A percentile compares a stretch with the other conserved stretches of the same genome.
These are phyloP conservation scores for Colletotrichum echinochloae DNA, from an alignment of 2,329 filamentous ascomycete species.

Conservation along the genomic window DNA sequence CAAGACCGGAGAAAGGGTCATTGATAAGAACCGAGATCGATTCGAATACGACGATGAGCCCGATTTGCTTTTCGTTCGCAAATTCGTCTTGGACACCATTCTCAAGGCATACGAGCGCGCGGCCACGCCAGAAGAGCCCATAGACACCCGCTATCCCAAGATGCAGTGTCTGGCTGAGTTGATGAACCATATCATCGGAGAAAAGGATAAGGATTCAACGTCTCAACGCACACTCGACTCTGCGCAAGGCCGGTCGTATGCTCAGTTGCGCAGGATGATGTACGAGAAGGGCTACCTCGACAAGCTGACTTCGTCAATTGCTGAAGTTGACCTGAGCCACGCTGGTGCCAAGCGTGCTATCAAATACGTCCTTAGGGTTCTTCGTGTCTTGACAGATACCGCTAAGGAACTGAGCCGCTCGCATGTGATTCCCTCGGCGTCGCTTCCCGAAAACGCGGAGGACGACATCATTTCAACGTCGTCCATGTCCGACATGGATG, in stretches of 20 bases:
- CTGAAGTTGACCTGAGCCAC: constrained; percentile 95
- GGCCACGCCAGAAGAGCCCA: constrained; percentile 78
- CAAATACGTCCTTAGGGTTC: constrained; percentile 93
- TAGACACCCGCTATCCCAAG: constrained; percentile 88
- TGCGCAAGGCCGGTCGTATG: constrained; percentile 70
- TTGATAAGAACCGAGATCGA: constrained; percentile 67
- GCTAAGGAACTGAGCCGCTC: constrained; percentile 87
- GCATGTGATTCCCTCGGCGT: constrained; percentile 76
- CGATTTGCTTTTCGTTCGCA: constrained; percentile 90
- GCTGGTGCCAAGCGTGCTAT: constrained; percentile 93
- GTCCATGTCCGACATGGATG: constrained; percentile 88
- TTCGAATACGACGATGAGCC: constrained; percentile 81
- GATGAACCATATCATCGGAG: constrained; percentile 91
- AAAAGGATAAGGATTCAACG: constrained; percentile 73
- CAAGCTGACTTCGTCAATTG: constrained; percentile 89
- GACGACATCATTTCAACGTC: constrained; percentile 90
- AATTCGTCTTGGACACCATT: constrained; percentile 93
- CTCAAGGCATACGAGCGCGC: constrained; percentile 93
- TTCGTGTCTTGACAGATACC: constrained; percentile 88
- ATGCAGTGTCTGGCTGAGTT: constrained; percentile 90
- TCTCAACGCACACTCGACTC: constrained; percentile 48
- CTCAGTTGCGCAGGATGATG: constrained; percentile 93
- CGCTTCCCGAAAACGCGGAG: constrained; percentile 77
- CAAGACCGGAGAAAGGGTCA: constrained; percentile 83
- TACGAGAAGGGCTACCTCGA: constrained; percentile 97